Evolutionary conservation across 2,329 filamentous ascomycete species (phyloP).

Genomic region (Stachybotrys chlorohalonatus): DNA sequence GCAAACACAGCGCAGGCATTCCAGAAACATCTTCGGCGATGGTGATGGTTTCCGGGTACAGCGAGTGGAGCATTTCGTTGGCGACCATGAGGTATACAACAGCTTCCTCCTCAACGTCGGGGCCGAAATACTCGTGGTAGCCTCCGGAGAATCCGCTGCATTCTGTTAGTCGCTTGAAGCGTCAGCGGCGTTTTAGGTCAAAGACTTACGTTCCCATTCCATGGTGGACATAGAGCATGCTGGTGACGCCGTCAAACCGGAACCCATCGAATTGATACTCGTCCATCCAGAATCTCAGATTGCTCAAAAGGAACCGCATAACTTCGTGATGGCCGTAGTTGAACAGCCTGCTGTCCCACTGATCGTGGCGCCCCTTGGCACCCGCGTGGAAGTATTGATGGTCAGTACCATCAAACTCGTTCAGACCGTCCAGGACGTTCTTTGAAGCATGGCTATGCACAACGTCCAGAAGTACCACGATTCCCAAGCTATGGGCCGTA

Average conservation of each 20-base stretch:
- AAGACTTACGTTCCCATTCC: slow-evolving; percentile 82
- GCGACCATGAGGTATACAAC: slow-evolving; percentile 93
- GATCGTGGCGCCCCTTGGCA: slow-evolving; percentile 72
- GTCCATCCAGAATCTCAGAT: slow-evolving; percentile 98
- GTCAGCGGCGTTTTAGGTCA: background rate
- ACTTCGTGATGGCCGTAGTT: slow-evolving; percentile 97
- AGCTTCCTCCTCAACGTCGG: slow-evolving; percentile 82
- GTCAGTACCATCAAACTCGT: slow-evolving; percentile 91
- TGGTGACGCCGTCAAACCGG: slow-evolving; percentile 95
- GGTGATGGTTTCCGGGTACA: slow-evolving; percentile 83
- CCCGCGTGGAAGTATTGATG: slow-evolving; percentile 94
- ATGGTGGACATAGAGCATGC: slow-evolving; percentile 94
- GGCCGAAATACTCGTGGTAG: slow-evolving; percentile 96
- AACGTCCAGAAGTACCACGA: slow-evolving; percentile 86
- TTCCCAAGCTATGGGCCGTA: slow-evolving; percentile 82
- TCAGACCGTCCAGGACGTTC: slow-evolving; percentile 90
- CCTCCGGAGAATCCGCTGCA: slow-evolving; percentile 85
- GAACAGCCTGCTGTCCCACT: slow-evolving; percentile 95
- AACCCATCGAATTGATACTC: slow-evolving; percentile 96
- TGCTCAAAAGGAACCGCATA: slow-evolving; percentile 88
- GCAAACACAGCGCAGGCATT: slow-evolving; percentile 93
- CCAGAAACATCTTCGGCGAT: slow-evolving; percentile 96
- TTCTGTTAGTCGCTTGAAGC: no score
- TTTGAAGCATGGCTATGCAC: slow-evolving; percentile 98
- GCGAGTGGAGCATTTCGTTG: slow-evolving; percentile 87